Evolutionary conservation across 139 green algal genomes (phyloP), one percentile per base, ranked within the genome.

Genomic region (Haematococcus lacustris): DNA sequence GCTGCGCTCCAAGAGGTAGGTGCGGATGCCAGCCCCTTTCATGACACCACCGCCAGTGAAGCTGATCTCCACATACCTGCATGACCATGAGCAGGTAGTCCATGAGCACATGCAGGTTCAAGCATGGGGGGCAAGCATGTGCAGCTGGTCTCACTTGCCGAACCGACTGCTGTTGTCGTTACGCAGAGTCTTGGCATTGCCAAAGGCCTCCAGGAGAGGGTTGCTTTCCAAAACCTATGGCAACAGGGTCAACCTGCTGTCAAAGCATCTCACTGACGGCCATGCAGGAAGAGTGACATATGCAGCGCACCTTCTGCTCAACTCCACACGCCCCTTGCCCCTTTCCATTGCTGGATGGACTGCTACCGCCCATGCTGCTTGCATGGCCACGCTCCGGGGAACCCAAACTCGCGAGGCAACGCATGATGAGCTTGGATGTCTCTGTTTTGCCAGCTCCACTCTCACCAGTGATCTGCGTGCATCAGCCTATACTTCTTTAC

Each of bases 371-470:
- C 17, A 13, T 65, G 57, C 57, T 65, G 57, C 57, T 65, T n/a
- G n/a, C 63, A 69, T 17, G 35, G 2, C 9, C 63, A 30, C 5
- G 38, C 5, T 51, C 25, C 25, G 68, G 43, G 21, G 25, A 78
- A 23, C 86, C 85, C 76, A 90, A 76, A 73, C 84, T 78, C 2
- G 82, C 84, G 0, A 90, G 62, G 61, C 82, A 88, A 38, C 84
- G 81, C 95, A 99, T 99, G 74, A 99, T 96, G n/a, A 98, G 87
- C 88, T 99, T 99, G 72, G 84, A 92, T 17, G 95, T 99, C 87
- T 99, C 95, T 32, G 95, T 99, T 81, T 99, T 99, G 37, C 95
- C 95, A 25, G 95, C 95, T 38, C 95, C 95, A 60, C 82, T 93
- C 86, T 99, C 95, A 3, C 95, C 95, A 37, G 82, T 92, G 26